Percentiles rank a stretch among this genome's conserved stretches.
Conservation (phyloP, 345 rosid species). For the Lenwebbia sp. region DNA sequence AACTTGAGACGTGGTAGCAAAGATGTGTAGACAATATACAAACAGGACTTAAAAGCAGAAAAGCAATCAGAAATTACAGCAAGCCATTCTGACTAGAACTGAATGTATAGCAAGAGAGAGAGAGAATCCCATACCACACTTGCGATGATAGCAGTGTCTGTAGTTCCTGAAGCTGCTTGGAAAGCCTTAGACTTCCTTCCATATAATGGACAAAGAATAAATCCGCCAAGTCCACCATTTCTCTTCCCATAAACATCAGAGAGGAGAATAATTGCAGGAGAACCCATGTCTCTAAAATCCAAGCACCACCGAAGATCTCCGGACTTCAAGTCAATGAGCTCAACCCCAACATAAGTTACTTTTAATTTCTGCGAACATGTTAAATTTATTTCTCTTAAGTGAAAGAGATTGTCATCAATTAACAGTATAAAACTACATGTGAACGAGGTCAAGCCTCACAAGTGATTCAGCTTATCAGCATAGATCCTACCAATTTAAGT, state of each 20-base stretch:
- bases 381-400: neutral
- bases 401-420: neutral
- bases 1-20: neutral
- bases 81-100: neutral
- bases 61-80: neutral
- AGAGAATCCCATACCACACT: slow-evolving; percentile 44
- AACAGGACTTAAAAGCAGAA: neutral
- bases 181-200: slow-evolving; percentile 98
- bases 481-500: neutral
- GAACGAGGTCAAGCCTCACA: neutral
- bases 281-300: slow-evolving; percentile 94
- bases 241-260: slow-evolving; percentile 66
- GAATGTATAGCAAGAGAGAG: neutral
- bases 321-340: slow-evolving; percentile 61
- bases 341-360: slow-evolving; percentile 82
- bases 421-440: neutral
- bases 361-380: slow-evolving; percentile 57
- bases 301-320: slow-evolving; percentile 92
- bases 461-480: neutral
- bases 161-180: slow-evolving; percentile 92
- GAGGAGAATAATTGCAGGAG: slow-evolving; percentile 73
- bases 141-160: slow-evolving; percentile 63
- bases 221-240: slow-evolving; percentile 57
- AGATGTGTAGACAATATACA: neutral
- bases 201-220: slow-evolving; percentile 80